Conservation (phyloP, 441 rosid genomes). For the Erodium moschatum region DNA sequence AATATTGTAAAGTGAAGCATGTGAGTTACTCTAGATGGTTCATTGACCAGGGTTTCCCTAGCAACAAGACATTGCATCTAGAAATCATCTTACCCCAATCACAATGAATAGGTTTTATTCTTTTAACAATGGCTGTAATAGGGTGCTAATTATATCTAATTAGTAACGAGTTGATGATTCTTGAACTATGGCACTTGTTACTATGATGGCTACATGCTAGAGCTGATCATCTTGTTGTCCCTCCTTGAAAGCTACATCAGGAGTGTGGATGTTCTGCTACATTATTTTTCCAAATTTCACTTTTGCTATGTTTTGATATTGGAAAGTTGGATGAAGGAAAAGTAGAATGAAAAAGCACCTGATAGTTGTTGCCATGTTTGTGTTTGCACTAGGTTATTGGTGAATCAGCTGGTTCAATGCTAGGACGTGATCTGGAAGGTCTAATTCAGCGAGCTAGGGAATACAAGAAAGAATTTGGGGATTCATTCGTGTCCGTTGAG, state of each 20-base stretch:
- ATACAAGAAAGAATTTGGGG: conserved; percentile 77
- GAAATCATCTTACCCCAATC: too few relatives aligned
- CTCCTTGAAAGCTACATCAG: not conserved
- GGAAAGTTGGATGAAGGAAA: not conserved
- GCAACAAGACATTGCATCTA: too few relatives aligned
- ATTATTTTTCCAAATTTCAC: not conserved
- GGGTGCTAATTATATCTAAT: too few relatives aligned
- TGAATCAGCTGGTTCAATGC: conserved; percentile 83
- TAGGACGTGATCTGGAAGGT: conserved; percentile 92
- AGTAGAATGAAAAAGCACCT: not conserved
- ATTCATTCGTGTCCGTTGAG: conserved; percentile 90
- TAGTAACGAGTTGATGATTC: not conserved
- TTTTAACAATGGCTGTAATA: too few relatives aligned
- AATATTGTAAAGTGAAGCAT: too few relatives aligned
- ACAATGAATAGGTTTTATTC: too few relatives aligned
- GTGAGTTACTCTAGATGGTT: too few relatives aligned
- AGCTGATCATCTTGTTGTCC: not conserved
- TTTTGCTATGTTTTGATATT: conserved; percentile 1
- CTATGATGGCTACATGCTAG: not conserved
- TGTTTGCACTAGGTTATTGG: conserved; percentile 53
- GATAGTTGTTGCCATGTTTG: not conserved
- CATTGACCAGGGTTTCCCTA: too few relatives aligned
- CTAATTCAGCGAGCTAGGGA: conserved; percentile 74
- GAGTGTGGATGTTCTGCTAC: not conserved
- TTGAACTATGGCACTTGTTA: not conserved